These are phyloP conservation scores for Mycena floridula DNA, from an alignment of 768 basidiomycete genomes.

Conservation along the genomic window DNA sequence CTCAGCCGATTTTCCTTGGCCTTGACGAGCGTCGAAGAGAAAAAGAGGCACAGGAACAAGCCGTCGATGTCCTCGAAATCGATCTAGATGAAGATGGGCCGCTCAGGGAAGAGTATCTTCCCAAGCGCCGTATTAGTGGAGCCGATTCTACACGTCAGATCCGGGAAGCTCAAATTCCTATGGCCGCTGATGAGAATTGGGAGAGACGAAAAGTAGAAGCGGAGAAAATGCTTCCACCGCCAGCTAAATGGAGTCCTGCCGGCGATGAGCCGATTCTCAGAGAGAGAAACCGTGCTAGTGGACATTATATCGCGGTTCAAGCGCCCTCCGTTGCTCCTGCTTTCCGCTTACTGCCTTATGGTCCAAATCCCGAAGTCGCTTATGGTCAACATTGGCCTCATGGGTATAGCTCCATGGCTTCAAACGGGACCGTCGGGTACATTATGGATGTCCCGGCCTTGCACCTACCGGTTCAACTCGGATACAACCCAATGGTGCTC, in stretches of 20 bases:
- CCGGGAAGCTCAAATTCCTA: slow-evolving; percentile 7
- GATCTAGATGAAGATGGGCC: slow-evolving; percentile 83
- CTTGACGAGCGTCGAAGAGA: slow-evolving; percentile 59
- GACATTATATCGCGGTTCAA: slow-evolving; percentile 62
- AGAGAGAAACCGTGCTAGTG: slow-evolving; percentile 41
- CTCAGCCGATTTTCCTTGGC: slow-evolving; percentile 68
- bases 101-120: slow-evolving; percentile 74
- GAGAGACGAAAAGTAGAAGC: slow-evolving; percentile 14
- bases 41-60: slow-evolving; percentile 37
- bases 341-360: slow-evolving; percentile 22
- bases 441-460: slow-evolving; percentile 29
- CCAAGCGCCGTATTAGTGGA: slow-evolving; percentile 53
- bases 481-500: slow-evolving; percentile 34
- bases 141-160: slow-evolving; percentile 18
- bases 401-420: slow-evolving; percentile 24
- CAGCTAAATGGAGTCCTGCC: slow-evolving; percentile 76
- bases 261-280: slow-evolving; percentile 71
- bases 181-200: slow-evolving; percentile 8
- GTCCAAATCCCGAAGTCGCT: slow-evolving; percentile 24
- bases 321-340: slow-evolving; percentile 36
- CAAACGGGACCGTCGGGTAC: slow-evolving; percentile 33
- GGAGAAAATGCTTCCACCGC: slow-evolving; percentile 51
- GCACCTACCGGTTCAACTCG: slow-evolving; percentile 23
- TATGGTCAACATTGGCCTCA: slow-evolving; percentile 35
- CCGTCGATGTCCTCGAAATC: slow-evolving; percentile 57